Evolutionary conservation across 805 yeast genomes (phyloP).

Genomic region (Schizosaccharomyces lindneri): DNA sequence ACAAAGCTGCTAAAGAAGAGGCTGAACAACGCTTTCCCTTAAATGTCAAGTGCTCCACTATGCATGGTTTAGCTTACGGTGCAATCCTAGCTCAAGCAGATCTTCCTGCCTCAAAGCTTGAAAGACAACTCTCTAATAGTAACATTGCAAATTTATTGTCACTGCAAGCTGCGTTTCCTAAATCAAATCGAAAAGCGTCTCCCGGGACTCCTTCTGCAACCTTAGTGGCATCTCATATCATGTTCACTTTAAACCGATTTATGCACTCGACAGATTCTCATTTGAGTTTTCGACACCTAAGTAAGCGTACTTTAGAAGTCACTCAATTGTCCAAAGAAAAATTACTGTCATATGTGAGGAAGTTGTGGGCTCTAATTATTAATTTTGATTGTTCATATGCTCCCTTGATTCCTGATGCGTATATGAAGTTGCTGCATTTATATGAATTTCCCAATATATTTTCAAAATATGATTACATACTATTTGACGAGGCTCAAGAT

Average conservation of each 20-base stretch:
- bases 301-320: not conserved
- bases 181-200: not conserved
- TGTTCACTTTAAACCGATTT: not conserved
- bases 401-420: not conserved
- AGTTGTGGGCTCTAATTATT: not conserved
- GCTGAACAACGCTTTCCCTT: not conserved
- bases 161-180: not conserved
- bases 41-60: not conserved
- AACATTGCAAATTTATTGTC: not conserved
- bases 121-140: not conserved
- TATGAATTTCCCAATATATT: not conserved
- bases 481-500: not conserved
- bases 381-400: not conserved
- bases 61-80: not conserved
- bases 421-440: not conserved
- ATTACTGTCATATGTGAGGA: not conserved
- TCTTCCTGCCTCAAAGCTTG: not conserved
- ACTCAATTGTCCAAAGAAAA: not conserved
- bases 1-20: conserved; percentile 1
- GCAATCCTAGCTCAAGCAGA: not conserved
- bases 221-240: not conserved
- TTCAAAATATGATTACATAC: not conserved
- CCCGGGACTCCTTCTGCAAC: not conserved
- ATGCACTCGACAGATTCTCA: not conserved
- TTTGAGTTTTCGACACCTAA: not conserved